Base-by-base conservation (phyloP, 2,329 filamentous ascomycete species). In the Aspergillus sp. region DNA sequence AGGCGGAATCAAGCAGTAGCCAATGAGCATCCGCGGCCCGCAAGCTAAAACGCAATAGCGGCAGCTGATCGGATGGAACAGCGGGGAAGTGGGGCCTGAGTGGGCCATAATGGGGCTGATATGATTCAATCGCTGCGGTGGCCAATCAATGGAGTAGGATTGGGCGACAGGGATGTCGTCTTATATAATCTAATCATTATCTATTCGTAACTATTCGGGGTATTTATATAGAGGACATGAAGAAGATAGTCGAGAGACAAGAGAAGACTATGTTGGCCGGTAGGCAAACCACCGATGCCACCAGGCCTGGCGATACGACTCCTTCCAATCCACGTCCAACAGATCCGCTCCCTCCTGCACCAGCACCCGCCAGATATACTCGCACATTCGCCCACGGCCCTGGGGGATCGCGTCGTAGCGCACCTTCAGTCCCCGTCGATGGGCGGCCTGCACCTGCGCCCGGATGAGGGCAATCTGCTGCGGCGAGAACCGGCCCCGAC, bases 341-440 rank as follows among this genome's bases (percentile, higher is more conserved):
- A 55, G n/a, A 45, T 56, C 55, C 5, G 44, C 55, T 7, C 55
- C 54, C 29, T 53, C 54, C n/a, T 42, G 42, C 1, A 49, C 52
- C 42, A 57, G 39, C 4, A 49, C 40, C 4, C 50, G 44, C 52
- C 51, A 50, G 10, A 55, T 44, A 8, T 50, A 27, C 9, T 47
- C 48, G 5, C 42, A 51, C 33, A 52, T 9, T 28, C 33, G 34
- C 9, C 41, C 26, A 29, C 46, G 41, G 3, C 46, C 32, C 1
- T 41, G 50, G 4, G 53, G 49, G 19, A 57, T 50, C 1, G 42
- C 52, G 7, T 45, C 43, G 30, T 55, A 53, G 19, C 53, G 52
- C 10, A 40, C 49, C 30, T 27, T 42, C 26, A 53, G 43, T 6
- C 56, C 56, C 4, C 35, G 50, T 26, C 45, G 41, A 39, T 55